phyloP scores from a whole-genome alignment of 1,284 basidiomycete genomes.

The Agroathelia rolfsii region DNA sequence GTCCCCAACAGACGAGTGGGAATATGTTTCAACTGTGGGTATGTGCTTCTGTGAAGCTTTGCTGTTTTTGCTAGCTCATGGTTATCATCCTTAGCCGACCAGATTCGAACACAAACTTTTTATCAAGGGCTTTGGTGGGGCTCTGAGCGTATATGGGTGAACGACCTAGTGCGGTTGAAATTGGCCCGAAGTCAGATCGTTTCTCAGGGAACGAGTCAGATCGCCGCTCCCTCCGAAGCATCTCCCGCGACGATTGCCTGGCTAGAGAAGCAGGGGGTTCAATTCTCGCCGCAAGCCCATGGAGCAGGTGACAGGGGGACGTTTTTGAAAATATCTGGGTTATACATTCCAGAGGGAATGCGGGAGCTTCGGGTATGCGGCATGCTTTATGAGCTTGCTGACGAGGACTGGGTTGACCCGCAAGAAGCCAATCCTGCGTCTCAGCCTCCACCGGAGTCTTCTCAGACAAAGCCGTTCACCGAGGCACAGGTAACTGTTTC shows the following conservation, averaged over 20 bases:
- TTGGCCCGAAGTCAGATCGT: conserved; percentile 53
- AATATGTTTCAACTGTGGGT: conserved; percentile 36
- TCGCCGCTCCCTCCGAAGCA: conserved; percentile 50
- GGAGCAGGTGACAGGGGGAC: conserved; percentile 40
- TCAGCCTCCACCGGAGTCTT: conserved; percentile 1
- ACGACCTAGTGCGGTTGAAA: conserved; percentile 76
- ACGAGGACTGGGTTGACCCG: conserved; percentile 55
- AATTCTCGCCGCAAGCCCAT: conserved; percentile 13
- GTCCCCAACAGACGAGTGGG: conserved; percentile 64
- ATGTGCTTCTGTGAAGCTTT: conserved; percentile 5
- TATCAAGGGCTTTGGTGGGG: conserved; percentile 87
- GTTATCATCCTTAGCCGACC: conserved; percentile 17
- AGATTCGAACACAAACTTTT: conserved; percentile 36
- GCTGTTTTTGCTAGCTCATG: conserved; percentile 9
- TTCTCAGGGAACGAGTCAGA: conserved; percentile 45
- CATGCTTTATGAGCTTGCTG: conserved; percentile 64
- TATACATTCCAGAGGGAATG: conserved; percentile 47
- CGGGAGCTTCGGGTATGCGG: conserved; percentile 44
- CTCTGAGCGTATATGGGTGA: conserved; percentile 79
- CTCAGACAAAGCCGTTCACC: no score
- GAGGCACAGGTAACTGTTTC: no score
- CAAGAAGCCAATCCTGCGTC: conserved; percentile 7
- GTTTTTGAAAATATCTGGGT: conserved; percentile 54
- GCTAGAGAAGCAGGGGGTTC: conserved; percentile 15
- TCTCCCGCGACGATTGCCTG: conserved; percentile 30